Evolutionary conservation across 441 rosid species (phyloP).

Genomic region (Kokia cookei): DNA sequence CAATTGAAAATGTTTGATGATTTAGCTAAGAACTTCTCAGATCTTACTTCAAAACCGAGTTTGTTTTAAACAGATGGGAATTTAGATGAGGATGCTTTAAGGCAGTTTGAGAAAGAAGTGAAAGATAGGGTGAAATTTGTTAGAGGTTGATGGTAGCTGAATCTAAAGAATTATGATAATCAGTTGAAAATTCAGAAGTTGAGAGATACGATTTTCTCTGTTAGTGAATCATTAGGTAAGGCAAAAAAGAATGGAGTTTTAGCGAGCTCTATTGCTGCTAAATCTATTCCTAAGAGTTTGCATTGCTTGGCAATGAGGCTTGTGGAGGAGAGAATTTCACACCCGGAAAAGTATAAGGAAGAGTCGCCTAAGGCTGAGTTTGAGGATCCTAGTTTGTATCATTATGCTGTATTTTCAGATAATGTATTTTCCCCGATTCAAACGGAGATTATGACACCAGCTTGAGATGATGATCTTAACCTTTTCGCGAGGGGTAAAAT

Average conservation of each 20-base stretch:
- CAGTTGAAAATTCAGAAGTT: too few relatives aligned
- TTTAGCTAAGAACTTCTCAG: conserved; percentile 59
- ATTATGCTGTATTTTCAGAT: conserved; percentile 83
- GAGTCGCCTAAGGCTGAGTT: conserved; percentile 45
- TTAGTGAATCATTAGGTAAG: too few relatives aligned
- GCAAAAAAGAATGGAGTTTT: too few relatives aligned
- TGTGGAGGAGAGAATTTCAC: too few relatives aligned
- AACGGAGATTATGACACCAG: too few relatives aligned
- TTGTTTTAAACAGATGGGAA: conserved; percentile 41
- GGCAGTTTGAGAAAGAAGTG: conserved; percentile 85
- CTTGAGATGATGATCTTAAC: too few relatives aligned
- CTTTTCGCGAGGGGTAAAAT: too few relatives aligned
- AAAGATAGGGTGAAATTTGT: conserved; percentile 72
- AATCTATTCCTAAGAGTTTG: too few relatives aligned
- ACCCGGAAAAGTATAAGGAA: conserved; percentile 69
- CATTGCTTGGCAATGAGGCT: too few relatives aligned
- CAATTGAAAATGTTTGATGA: conserved; percentile 72
- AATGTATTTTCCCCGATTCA: conserved; percentile 30
- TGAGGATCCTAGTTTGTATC: conserved; percentile 73
- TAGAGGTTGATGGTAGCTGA: conserved; percentile 66
- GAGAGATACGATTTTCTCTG: too few relatives aligned
- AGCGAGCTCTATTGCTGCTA: too few relatives aligned
- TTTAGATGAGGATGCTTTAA: conserved; percentile 68
- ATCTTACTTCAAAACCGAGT: conserved; percentile 42
- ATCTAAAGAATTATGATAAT: conserved; percentile 77